Base-by-base conservation (phyloP, 2,329 filamentous ascomycete species). In the Polytolypa hystricis region DNA sequence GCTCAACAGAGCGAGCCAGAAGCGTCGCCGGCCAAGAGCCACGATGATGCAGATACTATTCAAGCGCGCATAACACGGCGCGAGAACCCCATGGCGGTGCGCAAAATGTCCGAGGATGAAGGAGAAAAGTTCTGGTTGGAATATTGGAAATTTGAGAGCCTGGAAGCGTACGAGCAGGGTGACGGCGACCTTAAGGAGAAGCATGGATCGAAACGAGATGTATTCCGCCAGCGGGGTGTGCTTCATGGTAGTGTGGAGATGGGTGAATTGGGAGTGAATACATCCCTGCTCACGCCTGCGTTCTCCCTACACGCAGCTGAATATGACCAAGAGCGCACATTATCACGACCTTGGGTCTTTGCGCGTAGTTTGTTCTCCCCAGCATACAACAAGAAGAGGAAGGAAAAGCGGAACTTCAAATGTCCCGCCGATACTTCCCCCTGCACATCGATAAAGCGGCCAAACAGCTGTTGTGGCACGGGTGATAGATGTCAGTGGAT, bases 391-490 rank as follows among this genome's bases (percentile, higher is more conserved):
- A n/a, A n/a, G n/a, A n/a, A n/a, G n/a, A n/a, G n/a, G n/a, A n/a
- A n/a, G n/a, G n/a, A n/a, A 8, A 59, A 60, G 35, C 59, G 74
- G 40, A 67, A 65, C 32, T 80, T 75, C 48, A 52, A 70, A 41
- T 79, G 76, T 50, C 76, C 76, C 0, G 50, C 60, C 5, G 70
- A 65, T 12, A 78, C 73, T 0, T 58, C 50, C 14, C 60, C 61
- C 26, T 80, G 76, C 51, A 58, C 64, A 5, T 65, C 60, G 3
- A 75, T 78, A 45, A 62, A 63, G 10, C 65, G 70, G 14, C 67
- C 73, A 1, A 65, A 75, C 51, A 73, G 70, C 47, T 80, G 76
- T 51, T 80, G 76, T 47, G 57, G 61, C 3, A 58, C 56, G 2
- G 64, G 62, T 2, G 66, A 70, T 42, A 68, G 62, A 0, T 80